Base-by-base conservation (phyloP, 169 alveolate species). In the Plasmodium ovale region DNA sequence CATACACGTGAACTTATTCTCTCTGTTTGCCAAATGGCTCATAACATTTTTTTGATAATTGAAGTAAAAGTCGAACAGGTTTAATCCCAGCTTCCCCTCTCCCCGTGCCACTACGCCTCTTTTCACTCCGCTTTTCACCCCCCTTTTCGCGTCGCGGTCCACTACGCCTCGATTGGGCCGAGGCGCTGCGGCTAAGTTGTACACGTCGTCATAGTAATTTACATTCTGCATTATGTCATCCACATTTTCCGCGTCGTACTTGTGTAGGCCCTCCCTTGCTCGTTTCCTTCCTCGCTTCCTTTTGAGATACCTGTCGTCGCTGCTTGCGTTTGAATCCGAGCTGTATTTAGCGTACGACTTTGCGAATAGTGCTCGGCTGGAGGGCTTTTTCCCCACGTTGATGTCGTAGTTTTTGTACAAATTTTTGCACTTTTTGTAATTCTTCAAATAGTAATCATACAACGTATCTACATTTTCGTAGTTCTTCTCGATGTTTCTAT, bases 321-420 rank as follows among this genome's bases (percentile, higher is more conserved):
- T 37, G 59, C 90, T 82, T 4, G 72, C 25, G 35, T 82, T 82
- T 14, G 90, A 82, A 53, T 82, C 90, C 14, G 90, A 82, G 29
- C 84, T 82, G 33, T 70, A 64, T 42, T 65, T 82, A 21, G 72
- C 90, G 29, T 65, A 82, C 23, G 72, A 82, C 33, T 82, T 82
- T 53, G 39, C 23, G n/a, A n/a, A n/a, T 33, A 65, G 27, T 3
- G 65, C 25, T 3, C 29, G 21, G 37, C 35, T 37, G 31, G 64
- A 23, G 10, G 21, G n/a, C 29, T 42, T 77, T n/a, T 77, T 62
- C 10, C 67, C 85, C 27, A 64, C 12, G 10, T 70, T 69, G 27
- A 58, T 39, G 27, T 82, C 90, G 39, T 82, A 82, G 47, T 69
- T 65, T 58, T 82, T 82, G 42, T 64, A 82, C 49, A 82, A 58